Evolutionary conservation across 2,329 filamentous ascomycete genomes (phyloP).

Genomic region (Alternaria sp.): DNA sequence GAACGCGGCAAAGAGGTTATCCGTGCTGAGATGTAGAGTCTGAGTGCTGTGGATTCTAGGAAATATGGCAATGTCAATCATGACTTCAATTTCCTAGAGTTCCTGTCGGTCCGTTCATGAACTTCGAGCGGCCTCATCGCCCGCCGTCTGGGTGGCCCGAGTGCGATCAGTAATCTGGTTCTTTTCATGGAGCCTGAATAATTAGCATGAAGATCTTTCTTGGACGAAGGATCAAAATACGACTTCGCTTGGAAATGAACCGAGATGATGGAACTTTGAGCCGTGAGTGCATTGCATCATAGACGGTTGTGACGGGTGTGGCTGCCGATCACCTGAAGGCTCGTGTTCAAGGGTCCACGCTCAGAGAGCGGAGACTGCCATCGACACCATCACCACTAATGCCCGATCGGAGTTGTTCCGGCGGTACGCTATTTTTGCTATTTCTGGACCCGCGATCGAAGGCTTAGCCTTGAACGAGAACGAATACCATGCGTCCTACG

Average conservation of each 20-base stretch:
- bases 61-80: neutral
- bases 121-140: neutral
- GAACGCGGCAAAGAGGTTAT: neutral
- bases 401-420: neutral
- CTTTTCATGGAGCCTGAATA: neutral
- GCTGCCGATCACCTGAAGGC: constrained; percentile 1
- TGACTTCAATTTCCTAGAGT: neutral
- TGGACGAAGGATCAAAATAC: neutral
- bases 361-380: neutral
- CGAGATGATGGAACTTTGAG: neutral
- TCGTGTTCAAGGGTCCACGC: constrained; percentile 1
- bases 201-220: neutral
- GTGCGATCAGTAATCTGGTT: neutral
- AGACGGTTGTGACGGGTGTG: constrained; percentile 2
- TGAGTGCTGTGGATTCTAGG: neutral
- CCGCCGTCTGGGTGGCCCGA: neutral
- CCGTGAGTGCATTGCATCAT: neutral
- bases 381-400: neutral
- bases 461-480: neutral
- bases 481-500: neutral
- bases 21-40: neutral
- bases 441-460: neutral
- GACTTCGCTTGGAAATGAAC: neutral
- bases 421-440: neutral
- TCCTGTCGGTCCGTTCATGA: neutral